Conservation (phyloP, 192 early-diverging fungal species). For the Entomortierella parvispora region DNA sequence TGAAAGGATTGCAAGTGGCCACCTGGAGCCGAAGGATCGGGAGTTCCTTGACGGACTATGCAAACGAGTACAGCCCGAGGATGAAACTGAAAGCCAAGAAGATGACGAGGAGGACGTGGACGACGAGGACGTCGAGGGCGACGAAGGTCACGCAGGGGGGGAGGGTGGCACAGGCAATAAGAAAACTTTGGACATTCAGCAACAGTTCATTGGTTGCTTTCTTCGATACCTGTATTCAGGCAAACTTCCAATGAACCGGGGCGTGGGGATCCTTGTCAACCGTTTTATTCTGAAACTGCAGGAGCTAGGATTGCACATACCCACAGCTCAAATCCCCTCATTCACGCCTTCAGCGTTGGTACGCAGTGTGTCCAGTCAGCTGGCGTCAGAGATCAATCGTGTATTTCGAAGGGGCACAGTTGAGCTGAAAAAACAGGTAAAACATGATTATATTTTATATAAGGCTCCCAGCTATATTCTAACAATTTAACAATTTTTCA, state of each 20-base stretch:
- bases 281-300: not conserved
- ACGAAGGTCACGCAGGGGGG: no score
- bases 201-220: slow-evolving; percentile 1
- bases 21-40: not conserved
- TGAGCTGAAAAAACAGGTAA: not conserved
- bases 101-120: slow-evolving; percentile 22
- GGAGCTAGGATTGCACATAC: not conserved
- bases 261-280: not conserved
- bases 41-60: not conserved
- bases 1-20: not conserved
- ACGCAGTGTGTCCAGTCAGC: not conserved
- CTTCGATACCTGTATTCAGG: not conserved
- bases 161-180: no score
- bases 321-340: no score
- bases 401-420: not conserved
- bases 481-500: not conserved
- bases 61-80: no score
- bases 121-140: no score
- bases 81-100: no score
- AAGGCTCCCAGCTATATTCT: not conserved
- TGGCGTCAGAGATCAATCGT: not conserved
- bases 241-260: not conserved
- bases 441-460: not conserved
- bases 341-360: no score
- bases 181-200: not conserved